phyloP scores from a whole-genome alignment of 495 filamentous ascomycete genomes.

The Penicillium ucsense region DNA sequence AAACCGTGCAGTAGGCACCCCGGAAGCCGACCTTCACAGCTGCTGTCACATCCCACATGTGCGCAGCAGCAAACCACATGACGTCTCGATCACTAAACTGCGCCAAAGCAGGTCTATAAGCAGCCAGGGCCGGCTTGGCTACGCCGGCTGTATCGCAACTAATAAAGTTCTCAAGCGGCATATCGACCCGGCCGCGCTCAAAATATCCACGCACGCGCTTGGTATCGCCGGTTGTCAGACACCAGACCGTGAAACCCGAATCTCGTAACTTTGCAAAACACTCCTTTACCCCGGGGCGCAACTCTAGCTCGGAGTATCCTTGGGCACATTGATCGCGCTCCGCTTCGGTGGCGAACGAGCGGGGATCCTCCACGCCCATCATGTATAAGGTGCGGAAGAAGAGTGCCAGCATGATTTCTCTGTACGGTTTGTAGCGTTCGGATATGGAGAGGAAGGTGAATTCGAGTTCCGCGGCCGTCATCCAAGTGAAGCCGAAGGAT shows the following conservation, averaged over 20 bases:
- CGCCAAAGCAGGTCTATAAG: constrained; percentile 16
- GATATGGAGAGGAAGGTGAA: constrained; percentile 35
- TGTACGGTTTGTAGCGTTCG: constrained; percentile 24
- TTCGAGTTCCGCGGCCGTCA: constrained; percentile 31
- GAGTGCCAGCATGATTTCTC: constrained; percentile 21
- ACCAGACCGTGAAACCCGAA: constrained; percentile 33
- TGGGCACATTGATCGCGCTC: constrained; percentile 20
- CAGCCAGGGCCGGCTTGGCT: constrained; percentile 23
- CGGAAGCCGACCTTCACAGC: constrained; percentile 21
- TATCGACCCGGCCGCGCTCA: constrained; percentile 19
- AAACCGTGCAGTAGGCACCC: constrained; percentile 25
- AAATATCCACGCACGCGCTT: constrained; percentile 32
- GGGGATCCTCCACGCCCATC: constrained; percentile 24
- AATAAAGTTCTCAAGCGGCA: constrained; percentile 32
- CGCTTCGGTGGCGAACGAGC: constrained; percentile 25
- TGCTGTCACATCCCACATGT: constrained; percentile 34
- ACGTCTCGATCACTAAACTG: constrained; percentile 4
- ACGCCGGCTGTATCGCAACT: constrained; percentile 24
- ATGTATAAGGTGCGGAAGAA: constrained; percentile 34
- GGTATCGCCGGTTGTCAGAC: constrained; percentile 30
- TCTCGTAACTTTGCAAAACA: constrained; percentile 21
- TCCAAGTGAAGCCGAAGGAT: constrained; percentile 33
- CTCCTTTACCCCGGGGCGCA: constrained; percentile 19
- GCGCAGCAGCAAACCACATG: constrained; percentile 29
- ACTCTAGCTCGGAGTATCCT: constrained; percentile 21